Conservation (phyloP, 2,329 filamentous ascomycete genomes). For the Lasiodiplodia citricola region DNA sequence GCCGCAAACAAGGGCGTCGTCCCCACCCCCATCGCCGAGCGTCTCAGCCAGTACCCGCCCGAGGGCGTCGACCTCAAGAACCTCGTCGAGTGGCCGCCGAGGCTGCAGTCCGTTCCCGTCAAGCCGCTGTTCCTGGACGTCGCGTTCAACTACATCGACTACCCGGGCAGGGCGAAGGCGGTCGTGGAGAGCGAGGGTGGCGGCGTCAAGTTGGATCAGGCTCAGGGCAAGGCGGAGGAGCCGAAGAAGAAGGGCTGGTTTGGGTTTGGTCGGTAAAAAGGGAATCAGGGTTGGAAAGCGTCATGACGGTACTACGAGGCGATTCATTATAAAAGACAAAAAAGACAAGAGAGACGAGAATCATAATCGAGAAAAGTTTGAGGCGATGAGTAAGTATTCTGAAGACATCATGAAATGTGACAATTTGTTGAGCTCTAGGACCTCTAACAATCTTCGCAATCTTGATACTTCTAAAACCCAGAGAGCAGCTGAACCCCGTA, state of each 20-base stretch:
- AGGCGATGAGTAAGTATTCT: neutral
- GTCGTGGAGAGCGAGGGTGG: conserved; percentile 31
- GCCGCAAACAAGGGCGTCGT: conserved; percentile 38
- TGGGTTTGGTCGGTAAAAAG: conserved; percentile 52
- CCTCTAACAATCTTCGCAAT: neutral
- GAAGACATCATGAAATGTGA: neutral
- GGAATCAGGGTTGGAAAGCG: neutral
- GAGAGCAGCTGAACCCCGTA: neutral
- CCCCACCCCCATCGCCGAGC: conserved; percentile 69
- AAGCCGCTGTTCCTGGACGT: conserved; percentile 97
- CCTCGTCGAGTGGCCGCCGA: conserved; percentile 85
- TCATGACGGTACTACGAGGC: neutral
- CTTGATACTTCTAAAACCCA: neutral
- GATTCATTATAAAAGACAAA: neutral
- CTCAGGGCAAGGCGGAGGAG: conserved; percentile 40
- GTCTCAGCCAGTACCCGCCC: conserved; percentile 75
- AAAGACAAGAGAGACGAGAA: neutral
- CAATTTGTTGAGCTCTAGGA: neutral
- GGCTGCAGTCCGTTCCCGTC: conserved; percentile 79
- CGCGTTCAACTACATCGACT: conserved; percentile 97
- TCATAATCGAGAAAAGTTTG: neutral
- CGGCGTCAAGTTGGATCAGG: conserved; percentile 27
- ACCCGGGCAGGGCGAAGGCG: conserved; percentile 67
- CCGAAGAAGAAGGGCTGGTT: conserved; percentile 58
- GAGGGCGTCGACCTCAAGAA: conserved; percentile 76